Conservation (phyloP, 73 alveolate genomes). For the Tetrahymena borealis region DNA sequence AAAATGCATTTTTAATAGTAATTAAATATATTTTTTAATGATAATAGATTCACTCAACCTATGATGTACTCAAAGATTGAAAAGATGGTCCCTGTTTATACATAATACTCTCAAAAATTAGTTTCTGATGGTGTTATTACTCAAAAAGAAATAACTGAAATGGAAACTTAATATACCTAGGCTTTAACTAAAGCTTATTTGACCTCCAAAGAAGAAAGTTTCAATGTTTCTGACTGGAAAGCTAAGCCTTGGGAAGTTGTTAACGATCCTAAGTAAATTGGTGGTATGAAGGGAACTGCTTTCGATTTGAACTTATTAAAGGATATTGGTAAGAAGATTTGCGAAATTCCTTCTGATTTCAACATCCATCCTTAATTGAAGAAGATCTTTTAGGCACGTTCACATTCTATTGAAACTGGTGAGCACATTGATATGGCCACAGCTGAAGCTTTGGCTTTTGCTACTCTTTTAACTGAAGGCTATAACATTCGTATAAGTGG, state of each 20-base stretch:
- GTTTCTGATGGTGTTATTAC: conserved; percentile 53
- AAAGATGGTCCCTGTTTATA: conserved; percentile 51
- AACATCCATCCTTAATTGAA: conserved; percentile 59
- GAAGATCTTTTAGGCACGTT: conserved; percentile 65
- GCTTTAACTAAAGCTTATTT: conserved; percentile 12
- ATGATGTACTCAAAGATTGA: conserved; percentile 65
- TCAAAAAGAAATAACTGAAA: conserved; percentile 15
- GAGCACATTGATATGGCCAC: conserved; percentile 91
- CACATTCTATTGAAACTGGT: conserved; percentile 67
- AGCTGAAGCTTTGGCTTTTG: conserved; percentile 93
- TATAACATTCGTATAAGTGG: conserved; percentile 78
- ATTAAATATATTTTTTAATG: not conserved
- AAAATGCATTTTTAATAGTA: not conserved
- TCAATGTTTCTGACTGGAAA: conserved; percentile 56
- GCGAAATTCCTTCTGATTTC: conserved; percentile 57
- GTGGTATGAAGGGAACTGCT: conserved; percentile 70
- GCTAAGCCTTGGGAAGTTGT: conserved; percentile 67
- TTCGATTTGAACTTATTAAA: conserved; percentile 33
- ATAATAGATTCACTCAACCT: conserved; percentile 64
- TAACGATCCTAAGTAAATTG: conserved; percentile 9
- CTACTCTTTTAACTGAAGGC: conserved; percentile 80
- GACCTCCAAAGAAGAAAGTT: conserved; percentile 5
- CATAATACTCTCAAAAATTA: conserved; percentile 56
- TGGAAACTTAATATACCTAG: not conserved
- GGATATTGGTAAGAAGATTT: conserved; percentile 53